phyloP scores from a whole-genome alignment of 2,329 filamentous ascomycete species.

The Trichoderma koningii region DNA sequence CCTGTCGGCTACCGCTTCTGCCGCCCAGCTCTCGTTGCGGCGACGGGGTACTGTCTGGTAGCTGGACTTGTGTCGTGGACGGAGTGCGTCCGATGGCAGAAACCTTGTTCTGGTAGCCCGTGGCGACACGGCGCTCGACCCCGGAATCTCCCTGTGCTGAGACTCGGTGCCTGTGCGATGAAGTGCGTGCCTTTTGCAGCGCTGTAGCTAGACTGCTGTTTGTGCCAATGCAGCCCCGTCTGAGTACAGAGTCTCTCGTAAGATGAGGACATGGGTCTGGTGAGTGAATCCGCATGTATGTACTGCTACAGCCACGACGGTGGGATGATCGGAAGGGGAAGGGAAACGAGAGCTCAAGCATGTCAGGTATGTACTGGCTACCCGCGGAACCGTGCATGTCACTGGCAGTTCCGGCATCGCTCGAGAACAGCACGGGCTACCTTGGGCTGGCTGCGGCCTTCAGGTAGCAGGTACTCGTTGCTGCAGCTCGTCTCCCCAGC shows the following conservation, averaged over 20 bases:
- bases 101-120: constrained; percentile 16
- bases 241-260: neutral
- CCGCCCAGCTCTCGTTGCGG: neutral
- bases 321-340: neutral
- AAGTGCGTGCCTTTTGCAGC: neutral
- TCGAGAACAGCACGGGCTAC: too few relatives aligned
- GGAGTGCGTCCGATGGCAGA: neutral
- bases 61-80: neutral
- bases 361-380: neutral
- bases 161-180: neutral
- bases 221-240: neutral
- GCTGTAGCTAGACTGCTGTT: neutral
- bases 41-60: neutral
- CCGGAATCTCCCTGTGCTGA: neutral
- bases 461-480: neutral
- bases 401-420: neutral
- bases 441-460: too few relatives aligned
- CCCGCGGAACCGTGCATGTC: neutral
- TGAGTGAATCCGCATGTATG: too few relatives aligned
- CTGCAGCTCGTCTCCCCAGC: neutral
- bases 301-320: neutral
- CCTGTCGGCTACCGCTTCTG: neutral
- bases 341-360: neutral
- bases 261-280: neutral
- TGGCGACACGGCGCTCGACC: neutral